Conservation (phyloP, 2,329 filamentous ascomycete genomes). For the Clarireedia monteithiana region DNA sequence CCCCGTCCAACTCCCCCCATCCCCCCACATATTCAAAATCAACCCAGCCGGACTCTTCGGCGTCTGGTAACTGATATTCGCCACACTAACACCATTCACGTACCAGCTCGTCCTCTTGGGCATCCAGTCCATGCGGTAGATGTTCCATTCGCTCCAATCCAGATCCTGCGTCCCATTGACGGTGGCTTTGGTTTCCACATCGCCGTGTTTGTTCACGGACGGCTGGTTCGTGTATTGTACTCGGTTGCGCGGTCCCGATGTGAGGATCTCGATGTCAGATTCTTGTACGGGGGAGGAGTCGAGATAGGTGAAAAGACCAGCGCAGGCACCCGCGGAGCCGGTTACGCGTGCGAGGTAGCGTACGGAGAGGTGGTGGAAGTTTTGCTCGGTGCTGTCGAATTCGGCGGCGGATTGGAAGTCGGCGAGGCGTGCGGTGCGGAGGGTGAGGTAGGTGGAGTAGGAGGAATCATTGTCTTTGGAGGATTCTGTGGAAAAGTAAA, state of each 20-base stretch:
- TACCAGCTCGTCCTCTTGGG: slow-evolving; percentile 25
- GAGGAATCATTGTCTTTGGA: slow-evolving; percentile 13
- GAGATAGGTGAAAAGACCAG: slow-evolving; percentile 28
- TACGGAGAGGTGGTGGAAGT: slow-evolving; percentile 24
- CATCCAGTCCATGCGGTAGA: slow-evolving; percentile 28
- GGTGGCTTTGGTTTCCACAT: slow-evolving; percentile 17
- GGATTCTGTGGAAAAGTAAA: slow-evolving; percentile 10
- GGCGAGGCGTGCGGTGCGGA: slow-evolving; percentile 23
- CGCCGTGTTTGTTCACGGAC: slow-evolving; percentile 16
- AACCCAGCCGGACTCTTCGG: slow-evolving; percentile 21
- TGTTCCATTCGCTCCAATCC: slow-evolving; percentile 26
- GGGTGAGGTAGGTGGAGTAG: slow-evolving; percentile 25
- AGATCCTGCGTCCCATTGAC: slow-evolving; percentile 16
- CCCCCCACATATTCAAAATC: slow-evolving; percentile 29
- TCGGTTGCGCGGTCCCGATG: slow-evolving; percentile 17
- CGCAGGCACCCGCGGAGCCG: slow-evolving; percentile 25
- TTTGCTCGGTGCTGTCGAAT: slow-evolving; percentile 21
- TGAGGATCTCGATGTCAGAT: slow-evolving; percentile 29
- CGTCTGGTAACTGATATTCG: slow-evolving; percentile 23
- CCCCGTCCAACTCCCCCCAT: slow-evolving; percentile 27
- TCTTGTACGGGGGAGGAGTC: slow-evolving; percentile 20
- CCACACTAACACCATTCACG: slow-evolving; percentile 23
- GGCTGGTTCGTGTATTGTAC: slow-evolving; percentile 29
- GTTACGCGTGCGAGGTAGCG: slow-evolving; percentile 24
- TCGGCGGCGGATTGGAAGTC: slow-evolving; percentile 26